Conservation (phyloP, 2,329 filamentous ascomycete genomes). For the Nemania bipapillata region DNA sequence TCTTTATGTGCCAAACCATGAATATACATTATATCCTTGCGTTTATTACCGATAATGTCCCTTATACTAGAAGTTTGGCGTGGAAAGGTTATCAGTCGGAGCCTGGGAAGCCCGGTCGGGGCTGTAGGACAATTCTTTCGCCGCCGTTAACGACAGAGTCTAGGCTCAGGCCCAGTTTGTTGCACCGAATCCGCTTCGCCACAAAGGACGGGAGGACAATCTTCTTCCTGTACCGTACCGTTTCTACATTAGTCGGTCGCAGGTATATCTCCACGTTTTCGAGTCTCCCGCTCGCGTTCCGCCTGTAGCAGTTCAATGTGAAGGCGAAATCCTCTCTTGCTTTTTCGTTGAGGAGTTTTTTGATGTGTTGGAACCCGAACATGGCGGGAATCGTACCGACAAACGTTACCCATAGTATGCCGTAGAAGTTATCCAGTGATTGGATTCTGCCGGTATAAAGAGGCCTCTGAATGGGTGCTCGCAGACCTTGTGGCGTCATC, state of each 20-base stretch:
- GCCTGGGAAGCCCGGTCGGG: neutral
- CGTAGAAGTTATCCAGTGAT: neutral
- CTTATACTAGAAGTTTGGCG: neutral
- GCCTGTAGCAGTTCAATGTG: conserved; percentile 7
- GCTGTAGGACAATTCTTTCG: conserved; percentile 11
- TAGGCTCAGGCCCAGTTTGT: neutral
- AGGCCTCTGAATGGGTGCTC: conserved; percentile 3
- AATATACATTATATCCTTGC: neutral
- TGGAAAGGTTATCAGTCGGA: neutral
- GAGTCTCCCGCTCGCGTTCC: neutral
- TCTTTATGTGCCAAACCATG: neutral
- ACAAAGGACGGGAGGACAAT: neutral
- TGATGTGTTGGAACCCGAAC: conserved; percentile 6
- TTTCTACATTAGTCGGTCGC: neutral
- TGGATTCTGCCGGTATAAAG: neutral
- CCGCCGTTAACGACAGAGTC: neutral
- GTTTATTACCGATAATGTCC: neutral
- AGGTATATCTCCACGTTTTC: conserved; percentile 14
- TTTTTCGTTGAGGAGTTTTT: neutral
- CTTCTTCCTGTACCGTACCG: conserved; percentile 1
- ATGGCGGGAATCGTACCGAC: neutral
- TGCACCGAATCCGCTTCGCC: conserved; percentile 12
- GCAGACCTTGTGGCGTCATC: conserved; percentile 6
- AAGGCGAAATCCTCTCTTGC: conserved; percentile 13
- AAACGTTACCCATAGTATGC: neutral